Percentiles rank a stretch among this genome's conserved stretches.
Evolutionary conservation across 2,329 filamentous ascomycete genomes (phyloP).

Genomic region (Aquanectria penicillioides): DNA sequence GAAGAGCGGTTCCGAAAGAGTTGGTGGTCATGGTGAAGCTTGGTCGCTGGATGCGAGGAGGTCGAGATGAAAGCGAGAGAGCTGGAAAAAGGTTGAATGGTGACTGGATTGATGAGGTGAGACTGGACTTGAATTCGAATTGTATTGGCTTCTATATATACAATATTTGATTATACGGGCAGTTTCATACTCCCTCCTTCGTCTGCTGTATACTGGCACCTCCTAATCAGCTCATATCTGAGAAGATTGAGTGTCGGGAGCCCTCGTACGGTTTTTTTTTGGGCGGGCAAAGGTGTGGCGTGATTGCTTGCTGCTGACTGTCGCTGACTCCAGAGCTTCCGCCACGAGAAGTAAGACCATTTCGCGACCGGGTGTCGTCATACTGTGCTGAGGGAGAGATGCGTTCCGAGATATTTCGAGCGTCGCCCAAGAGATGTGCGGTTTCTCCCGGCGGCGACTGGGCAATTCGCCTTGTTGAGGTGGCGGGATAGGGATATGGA

Average conservation of each 20-base stretch:
- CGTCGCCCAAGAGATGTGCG: too few relatives aligned
- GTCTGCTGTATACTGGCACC: background rate
- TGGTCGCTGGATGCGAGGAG: background rate
- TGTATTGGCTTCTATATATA: conserved; percentile 18
- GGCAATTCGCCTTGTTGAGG: background rate
- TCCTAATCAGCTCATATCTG: conserved; percentile 3
- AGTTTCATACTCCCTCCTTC: background rate
- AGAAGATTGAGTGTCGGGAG: background rate
- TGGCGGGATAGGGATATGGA: background rate
- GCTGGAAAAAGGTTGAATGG: too few relatives aligned
- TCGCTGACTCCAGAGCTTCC: background rate
- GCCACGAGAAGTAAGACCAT: background rate
- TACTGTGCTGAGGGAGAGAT: conserved; percentile 8
- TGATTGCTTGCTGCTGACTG: conserved; percentile 7
- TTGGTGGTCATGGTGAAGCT: conserved; percentile 8
- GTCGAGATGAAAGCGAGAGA: background rate
- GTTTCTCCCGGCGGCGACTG: background rate
- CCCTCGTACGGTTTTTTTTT: conserved; percentile 15
- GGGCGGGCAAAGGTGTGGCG: conserved; percentile 1
- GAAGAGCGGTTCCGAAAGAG: conserved; percentile 12
- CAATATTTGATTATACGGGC: background rate
- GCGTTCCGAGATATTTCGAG: conserved; percentile 1
- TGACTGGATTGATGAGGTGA: conserved; percentile 2
- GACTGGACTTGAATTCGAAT: background rate
- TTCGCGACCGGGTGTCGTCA: conserved; percentile 14